phyloP scores from a whole-genome alignment of 2,329 filamentous ascomycete genomes.

The Aspergillus glaucus region DNA sequence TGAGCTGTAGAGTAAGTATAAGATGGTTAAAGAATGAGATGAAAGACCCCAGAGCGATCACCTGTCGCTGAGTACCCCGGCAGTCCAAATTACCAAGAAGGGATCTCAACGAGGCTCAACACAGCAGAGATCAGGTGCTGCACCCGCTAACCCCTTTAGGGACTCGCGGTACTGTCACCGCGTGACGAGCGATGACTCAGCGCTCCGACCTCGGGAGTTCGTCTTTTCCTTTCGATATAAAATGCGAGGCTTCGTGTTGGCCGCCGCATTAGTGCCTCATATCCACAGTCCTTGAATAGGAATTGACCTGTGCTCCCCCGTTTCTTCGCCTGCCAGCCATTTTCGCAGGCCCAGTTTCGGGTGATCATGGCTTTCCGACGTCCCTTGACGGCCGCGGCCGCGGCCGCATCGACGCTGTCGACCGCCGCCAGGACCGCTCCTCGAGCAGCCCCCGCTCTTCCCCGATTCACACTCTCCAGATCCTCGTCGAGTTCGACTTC shows the following conservation, averaged over 20 bases:
- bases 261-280: neutral
- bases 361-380: conserved; percentile 35
- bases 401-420: conserved; percentile 21
- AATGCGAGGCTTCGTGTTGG: neutral
- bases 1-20: too few species aligned
- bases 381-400: conserved; percentile 23
- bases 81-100: neutral
- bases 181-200: conserved; percentile 23
- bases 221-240: neutral
- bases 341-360: conserved; percentile 6
- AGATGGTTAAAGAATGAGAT: neutral
- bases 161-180: conserved; percentile 10
- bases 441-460: conserved; percentile 19
- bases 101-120: neutral
- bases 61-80: neutral
- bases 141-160: conserved; percentile 8
- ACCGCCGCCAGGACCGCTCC: conserved; percentile 20
- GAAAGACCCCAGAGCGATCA: neutral
- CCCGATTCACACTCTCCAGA: conserved; percentile 25
- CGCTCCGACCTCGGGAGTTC: conserved; percentile 11
- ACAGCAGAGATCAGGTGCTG: conserved; percentile 4
- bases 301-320: neutral
- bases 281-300: neutral
- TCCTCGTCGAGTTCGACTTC: conserved; percentile 65
- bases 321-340: conserved; percentile 6